Conservation (phyloP, 2,329 filamentous ascomycete genomes). For the Aspergillus phoenicis region DNA sequence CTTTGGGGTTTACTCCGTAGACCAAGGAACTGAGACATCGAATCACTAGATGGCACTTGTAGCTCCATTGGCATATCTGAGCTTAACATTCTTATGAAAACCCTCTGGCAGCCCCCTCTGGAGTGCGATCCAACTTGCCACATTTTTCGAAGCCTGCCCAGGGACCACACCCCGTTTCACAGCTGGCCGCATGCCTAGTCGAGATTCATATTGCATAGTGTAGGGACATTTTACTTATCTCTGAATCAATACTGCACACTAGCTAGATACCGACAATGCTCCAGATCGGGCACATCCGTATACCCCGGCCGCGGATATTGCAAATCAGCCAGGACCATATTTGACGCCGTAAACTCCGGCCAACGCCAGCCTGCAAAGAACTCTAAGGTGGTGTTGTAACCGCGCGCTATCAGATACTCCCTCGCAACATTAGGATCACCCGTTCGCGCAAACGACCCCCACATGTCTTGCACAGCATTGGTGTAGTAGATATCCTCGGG, state of each 20-base stretch:
- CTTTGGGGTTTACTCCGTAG: no score
- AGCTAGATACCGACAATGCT: neutral
- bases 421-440: conserved; percentile 55
- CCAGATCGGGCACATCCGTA: neutral
- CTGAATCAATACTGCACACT: neutral
- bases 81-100: no score
- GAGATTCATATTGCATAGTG: no score
- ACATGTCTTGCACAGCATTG: conserved; percentile 53
- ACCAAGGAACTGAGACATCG: no score
- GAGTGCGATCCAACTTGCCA: no score
- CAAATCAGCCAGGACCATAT: neutral
- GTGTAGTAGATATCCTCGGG: conserved; percentile 51
- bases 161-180: no score
- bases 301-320: neutral
- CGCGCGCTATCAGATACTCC: conserved; percentile 50
- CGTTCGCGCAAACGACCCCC: conserved; percentile 54
- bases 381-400: conserved; percentile 39
- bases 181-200: no score
- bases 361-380: neutral
- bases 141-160: no score
- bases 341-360: neutral
- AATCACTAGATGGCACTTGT: no score
- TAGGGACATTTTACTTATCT: no score
- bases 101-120: no score
- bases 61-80: no score